A percentile compares a stretch with the other conserved stretches of the same genome.
Conservation (phyloP, 768 basidiomycete genomes). For the Rhodocollybia butyracea region DNA sequence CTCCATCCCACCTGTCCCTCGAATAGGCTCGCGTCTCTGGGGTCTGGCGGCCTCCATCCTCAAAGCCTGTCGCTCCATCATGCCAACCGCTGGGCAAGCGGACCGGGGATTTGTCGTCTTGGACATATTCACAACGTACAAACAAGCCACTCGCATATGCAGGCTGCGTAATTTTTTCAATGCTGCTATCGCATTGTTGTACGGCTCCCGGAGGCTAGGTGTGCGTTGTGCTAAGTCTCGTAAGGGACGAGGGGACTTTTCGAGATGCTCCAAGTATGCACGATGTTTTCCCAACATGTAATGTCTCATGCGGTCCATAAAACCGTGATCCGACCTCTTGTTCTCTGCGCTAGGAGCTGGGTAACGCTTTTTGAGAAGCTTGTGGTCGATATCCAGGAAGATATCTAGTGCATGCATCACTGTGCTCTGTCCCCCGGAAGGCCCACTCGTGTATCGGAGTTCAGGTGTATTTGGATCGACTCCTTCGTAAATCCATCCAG, state of each 20-base stretch:
- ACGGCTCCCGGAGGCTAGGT: constrained; percentile 64
- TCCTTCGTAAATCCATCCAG: constrained; percentile 78
- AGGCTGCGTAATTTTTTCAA: constrained; percentile 81
- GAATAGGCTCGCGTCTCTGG: constrained; percentile 43
- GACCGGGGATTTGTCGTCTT: constrained; percentile 44
- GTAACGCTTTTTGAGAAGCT: constrained; percentile 65
- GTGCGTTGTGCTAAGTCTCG: constrained; percentile 58
- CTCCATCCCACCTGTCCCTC: constrained; percentile 90
- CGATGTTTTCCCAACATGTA: constrained; percentile 96
- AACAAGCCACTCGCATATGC: constrained; percentile 86
- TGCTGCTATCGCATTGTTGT: constrained; percentile 74
- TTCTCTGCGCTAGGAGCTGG: constrained; percentile 66
- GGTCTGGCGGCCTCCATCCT: constrained; percentile 24
- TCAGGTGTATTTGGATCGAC: constrained; percentile 44
- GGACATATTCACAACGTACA: constrained; percentile 87
- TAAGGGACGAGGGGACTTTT: constrained; percentile 53
- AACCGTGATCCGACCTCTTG: constrained; percentile 65
- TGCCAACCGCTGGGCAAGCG: constrained; percentile 53
- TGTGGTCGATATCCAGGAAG: constrained; percentile 88
- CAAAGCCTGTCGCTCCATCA: constrained; percentile 46
- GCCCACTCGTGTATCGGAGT: constrained; percentile 72
- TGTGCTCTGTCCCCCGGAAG: constrained; percentile 92
- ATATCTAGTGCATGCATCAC: constrained; percentile 85
- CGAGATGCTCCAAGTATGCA: constrained; percentile 73
- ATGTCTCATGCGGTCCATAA: constrained; percentile 90